A percentile compares a stretch with the other conserved stretches of the same genome.
Evolutionary conservation across 345 rosid genomes (phyloP).

Genomic region (Eutrema heterophyllum): DNA sequence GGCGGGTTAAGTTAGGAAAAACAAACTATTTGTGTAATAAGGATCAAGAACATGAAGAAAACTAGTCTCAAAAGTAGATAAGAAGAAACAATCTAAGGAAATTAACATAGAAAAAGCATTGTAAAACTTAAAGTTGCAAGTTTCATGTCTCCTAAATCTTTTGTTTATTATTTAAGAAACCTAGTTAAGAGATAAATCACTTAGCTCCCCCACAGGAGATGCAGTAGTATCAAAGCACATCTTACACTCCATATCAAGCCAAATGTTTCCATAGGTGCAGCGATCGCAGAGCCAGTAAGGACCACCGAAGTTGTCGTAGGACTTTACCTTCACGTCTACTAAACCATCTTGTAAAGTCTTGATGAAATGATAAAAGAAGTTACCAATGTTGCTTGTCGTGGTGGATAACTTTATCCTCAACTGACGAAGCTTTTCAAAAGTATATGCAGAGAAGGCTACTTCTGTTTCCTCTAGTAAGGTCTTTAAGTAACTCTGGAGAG

Average conservation of each 20-base stretch:
- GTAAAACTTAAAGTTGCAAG: background rate
- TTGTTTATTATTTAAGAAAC: background rate
- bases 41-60: background rate
- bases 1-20: constrained; percentile 33
- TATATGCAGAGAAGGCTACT: background rate
- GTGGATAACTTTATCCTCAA: background rate
- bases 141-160: background rate
- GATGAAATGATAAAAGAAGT: constrained; percentile 13
- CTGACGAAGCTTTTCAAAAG: background rate
- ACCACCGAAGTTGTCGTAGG: background rate
- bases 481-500: background rate
- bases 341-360: constrained; percentile 5
- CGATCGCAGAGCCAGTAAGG: constrained; percentile 15
- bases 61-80: background rate
- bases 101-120: background rate
- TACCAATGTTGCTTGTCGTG: background rate
- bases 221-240: constrained; percentile 1
- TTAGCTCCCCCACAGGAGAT: background rate
- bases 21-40: background rate
- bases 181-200: constrained; percentile 6
- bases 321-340: constrained; percentile 9
- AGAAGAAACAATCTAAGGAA: background rate
- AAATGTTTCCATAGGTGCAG: constrained; percentile 17
- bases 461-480: background rate
- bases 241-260: constrained; percentile 3